A percentile compares a stretch with the other conserved stretches of the same genome.
Conservation (phyloP, 2,329 filamentous ascomycete genomes). For the Calonectria pauciramosa region DNA sequence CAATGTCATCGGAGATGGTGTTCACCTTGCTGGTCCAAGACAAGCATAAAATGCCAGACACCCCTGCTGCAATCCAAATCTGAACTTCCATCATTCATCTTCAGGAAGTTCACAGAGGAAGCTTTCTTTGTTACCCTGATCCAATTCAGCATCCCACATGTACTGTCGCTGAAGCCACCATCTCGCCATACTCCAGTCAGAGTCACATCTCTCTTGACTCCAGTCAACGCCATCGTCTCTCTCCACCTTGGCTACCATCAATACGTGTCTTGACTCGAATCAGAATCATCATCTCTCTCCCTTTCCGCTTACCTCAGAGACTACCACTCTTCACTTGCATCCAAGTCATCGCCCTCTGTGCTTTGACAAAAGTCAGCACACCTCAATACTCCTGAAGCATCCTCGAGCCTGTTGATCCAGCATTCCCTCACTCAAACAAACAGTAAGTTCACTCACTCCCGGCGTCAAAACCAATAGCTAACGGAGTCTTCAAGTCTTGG, state of each 20-base stretch:
- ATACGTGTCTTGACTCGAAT: background rate
- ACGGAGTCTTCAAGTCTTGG: too few species aligned
- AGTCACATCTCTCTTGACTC: background rate
- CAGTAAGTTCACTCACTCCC: too few species aligned
- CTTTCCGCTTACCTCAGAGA: too few species aligned
- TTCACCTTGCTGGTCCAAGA: background rate
- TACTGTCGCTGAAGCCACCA: background rate
- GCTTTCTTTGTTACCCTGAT: background rate
- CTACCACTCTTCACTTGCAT: background rate
- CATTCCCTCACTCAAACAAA: background rate
- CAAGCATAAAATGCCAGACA: background rate
- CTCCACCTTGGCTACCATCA: background rate
- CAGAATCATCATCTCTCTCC: too few species aligned
- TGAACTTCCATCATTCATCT: background rate
- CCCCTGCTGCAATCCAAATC: background rate
- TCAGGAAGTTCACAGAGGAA: background rate
- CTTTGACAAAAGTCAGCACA: too few species aligned
- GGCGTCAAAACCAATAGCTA: too few species aligned
- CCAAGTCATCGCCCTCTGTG: too few species aligned
- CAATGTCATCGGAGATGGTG: background rate
- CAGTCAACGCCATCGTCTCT: background rate
- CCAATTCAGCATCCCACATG: background rate
- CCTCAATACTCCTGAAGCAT: too few species aligned
- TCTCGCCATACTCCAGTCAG: background rate
- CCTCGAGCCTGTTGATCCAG: too few species aligned